Conservation (phyloP, 2,329 filamentous ascomycete genomes). For the Paecilomyces fulvus region DNA sequence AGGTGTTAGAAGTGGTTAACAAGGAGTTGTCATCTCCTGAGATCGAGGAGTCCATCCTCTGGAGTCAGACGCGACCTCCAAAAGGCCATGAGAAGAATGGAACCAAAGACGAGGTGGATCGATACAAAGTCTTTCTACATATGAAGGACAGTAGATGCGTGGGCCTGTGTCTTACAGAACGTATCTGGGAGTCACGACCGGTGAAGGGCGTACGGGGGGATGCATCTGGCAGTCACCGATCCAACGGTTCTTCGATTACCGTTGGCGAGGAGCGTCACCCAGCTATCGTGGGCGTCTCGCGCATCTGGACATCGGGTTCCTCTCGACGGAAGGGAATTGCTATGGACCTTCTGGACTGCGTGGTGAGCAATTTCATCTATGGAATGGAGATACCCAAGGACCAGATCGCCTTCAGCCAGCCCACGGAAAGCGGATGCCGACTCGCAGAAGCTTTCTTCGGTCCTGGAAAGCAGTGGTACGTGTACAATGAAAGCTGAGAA, state of each 20-base stretch:
- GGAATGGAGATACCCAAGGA: conserved; percentile 47
- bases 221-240: conserved; percentile 6
- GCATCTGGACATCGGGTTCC: conserved; percentile 55
- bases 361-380: conserved; percentile 48
- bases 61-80: conserved; percentile 41
- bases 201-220: conserved; percentile 33
- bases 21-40: conserved; percentile 53
- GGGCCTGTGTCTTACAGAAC: conserved; percentile 53
- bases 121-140: conserved; percentile 55
- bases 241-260: conserved; percentile 36
- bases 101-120: conserved; percentile 33
- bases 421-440: conserved; percentile 52
- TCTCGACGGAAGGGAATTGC: conserved; percentile 52
- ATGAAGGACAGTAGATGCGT: conserved; percentile 54
- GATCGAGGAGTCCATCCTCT: conserved; percentile 50
- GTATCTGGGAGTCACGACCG: conserved; percentile 48
- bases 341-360: conserved; percentile 48
- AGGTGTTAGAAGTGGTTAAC: conserved; percentile 55
- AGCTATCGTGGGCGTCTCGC: conserved; percentile 53
- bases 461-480: conserved; percentile 48
- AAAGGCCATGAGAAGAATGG: conserved; percentile 27
- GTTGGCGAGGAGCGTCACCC: conserved; percentile 35
- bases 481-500: conserved; percentile 43
- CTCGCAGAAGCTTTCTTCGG: conserved; percentile 53
- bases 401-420: conserved; percentile 56